Evolutionary conservation across 495 filamentous ascomycete genomes (phyloP).

Genomic region (Ramalina peruviana): DNA sequence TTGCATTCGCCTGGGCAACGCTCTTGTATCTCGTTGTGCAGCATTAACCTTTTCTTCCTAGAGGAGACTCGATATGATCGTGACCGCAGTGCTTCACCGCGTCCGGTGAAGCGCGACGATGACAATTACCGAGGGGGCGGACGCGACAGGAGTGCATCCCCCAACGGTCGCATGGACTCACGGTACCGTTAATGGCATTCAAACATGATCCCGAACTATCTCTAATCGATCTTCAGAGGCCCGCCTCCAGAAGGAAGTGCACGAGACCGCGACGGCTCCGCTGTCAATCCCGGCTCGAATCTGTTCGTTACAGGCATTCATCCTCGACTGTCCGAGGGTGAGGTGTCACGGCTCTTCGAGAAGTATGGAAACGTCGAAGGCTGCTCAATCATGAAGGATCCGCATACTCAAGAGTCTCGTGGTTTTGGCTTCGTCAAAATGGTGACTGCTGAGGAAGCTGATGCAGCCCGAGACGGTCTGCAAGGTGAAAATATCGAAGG

Average conservation of each 20-base stretch:
- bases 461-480: constrained; percentile 90
- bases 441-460: constrained; percentile 81
- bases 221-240: constrained; percentile 10
- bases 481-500: constrained; percentile 94
- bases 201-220: background rate
- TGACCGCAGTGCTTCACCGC: constrained; percentile 87
- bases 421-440: constrained; percentile 99
- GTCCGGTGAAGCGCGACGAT: constrained; percentile 48
- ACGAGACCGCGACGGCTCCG: constrained; percentile 57
- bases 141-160: constrained; percentile 66
- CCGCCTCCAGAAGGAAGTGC: constrained; percentile 33
- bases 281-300: constrained; percentile 87
- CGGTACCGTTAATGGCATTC: constrained; percentile 43
- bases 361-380: constrained; percentile 98
- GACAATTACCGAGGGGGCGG: constrained; percentile 32
- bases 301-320: constrained; percentile 98
- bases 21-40: background rate
- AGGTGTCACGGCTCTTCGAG: constrained; percentile 89
- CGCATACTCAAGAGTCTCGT: constrained; percentile 94
- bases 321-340: constrained; percentile 78
- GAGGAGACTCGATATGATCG: constrained; percentile 77
- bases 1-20: background rate
- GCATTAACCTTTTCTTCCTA: constrained; percentile 17
- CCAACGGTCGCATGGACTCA: constrained; percentile 48
- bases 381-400: constrained; percentile 98